Conservation (phyloP, 441 rosid genomes). For the Aleurites moluccanus region DNA sequence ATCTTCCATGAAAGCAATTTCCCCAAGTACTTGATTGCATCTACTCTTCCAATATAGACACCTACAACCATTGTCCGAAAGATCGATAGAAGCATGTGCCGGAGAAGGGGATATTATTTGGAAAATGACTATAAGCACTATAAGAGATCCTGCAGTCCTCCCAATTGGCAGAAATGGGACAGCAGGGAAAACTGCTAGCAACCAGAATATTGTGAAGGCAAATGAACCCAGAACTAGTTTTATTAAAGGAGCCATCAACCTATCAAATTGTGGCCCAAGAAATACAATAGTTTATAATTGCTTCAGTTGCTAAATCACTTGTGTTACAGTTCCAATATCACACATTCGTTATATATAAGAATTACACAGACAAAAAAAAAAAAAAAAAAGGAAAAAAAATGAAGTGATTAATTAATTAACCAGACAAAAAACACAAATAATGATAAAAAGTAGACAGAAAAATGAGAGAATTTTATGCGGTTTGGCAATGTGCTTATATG, state of each 20-base stretch:
- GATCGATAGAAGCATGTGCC: conserved; percentile 72
- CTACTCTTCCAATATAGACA: conserved; percentile 69
- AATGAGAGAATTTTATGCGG: too few species aligned
- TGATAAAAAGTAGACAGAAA: too few species aligned
- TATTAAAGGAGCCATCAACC: not conserved
- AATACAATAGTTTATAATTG: too few species aligned
- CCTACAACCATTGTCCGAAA: conserved; percentile 88
- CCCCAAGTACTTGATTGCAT: conserved; percentile 68
- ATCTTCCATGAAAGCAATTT: conserved; percentile 68
- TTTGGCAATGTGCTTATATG: too few species aligned
- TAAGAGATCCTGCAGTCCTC: not conserved
- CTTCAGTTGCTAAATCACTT: too few species aligned
- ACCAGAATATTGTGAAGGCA: not conserved
- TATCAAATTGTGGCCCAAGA: too few species aligned
- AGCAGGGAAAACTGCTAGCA: not conserved
- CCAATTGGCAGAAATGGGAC: not conserved
- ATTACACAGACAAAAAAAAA: too few species aligned
- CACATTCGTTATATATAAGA: too few species aligned
- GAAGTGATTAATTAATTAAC: too few species aligned
- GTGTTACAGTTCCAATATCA: too few species aligned
- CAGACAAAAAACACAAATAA: too few species aligned
- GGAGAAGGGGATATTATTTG: conserved; percentile 57
- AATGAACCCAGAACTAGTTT: not conserved
- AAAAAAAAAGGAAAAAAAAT: too few species aligned
- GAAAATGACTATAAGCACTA: not conserved